Conservation (phyloP, 805 yeast species). For the Yarrowia yakushimensis region DNA sequence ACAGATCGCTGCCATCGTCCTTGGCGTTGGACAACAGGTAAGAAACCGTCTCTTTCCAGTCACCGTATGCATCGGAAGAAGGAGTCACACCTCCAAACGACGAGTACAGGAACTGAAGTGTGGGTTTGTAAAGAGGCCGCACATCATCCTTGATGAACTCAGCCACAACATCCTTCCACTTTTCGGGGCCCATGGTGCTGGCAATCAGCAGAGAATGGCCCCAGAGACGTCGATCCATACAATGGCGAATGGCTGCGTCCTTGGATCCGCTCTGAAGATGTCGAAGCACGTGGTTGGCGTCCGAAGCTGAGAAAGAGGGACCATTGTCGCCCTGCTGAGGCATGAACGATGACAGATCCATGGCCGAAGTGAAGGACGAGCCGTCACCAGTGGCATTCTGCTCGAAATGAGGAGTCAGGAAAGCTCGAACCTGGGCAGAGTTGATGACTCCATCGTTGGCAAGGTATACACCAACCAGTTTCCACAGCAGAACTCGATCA, state of each 20-base stretch:
- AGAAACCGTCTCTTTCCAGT: slow-evolving; percentile 27
- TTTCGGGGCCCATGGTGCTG: slow-evolving; percentile 58
- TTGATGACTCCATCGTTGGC: slow-evolving; percentile 36
- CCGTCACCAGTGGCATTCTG: slow-evolving; percentile 27
- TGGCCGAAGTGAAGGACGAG: slow-evolving; percentile 26
- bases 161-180: slow-evolving; percentile 56
- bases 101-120: slow-evolving; percentile 57
- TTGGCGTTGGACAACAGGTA: slow-evolving; percentile 23
- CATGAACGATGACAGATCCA: slow-evolving; percentile 29
- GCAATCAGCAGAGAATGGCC: slow-evolving; percentile 73
- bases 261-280: slow-evolving; percentile 60
- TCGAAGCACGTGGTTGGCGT: slow-evolving; percentile 25
- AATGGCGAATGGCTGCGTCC: slow-evolving; percentile 59
- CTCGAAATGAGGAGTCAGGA: slow-evolving; percentile 31
- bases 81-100: slow-evolving; percentile 49
- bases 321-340: slow-evolving; percentile 26
- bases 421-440: slow-evolving; percentile 33
- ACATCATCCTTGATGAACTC: slow-evolving; percentile 52
- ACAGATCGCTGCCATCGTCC: slow-evolving; percentile 27
- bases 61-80: slow-evolving; percentile 31
- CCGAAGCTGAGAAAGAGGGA: slow-evolving; percentile 7
- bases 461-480: slow-evolving; percentile 38
- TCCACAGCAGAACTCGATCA: slow-evolving; percentile 35
- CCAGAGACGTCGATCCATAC: slow-evolving; percentile 67
- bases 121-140: slow-evolving; percentile 40